These are phyloP conservation scores for Tilletia walkeri DNA, from an alignment of 1,284 basidiomycete species.

Conservation along the genomic window DNA sequence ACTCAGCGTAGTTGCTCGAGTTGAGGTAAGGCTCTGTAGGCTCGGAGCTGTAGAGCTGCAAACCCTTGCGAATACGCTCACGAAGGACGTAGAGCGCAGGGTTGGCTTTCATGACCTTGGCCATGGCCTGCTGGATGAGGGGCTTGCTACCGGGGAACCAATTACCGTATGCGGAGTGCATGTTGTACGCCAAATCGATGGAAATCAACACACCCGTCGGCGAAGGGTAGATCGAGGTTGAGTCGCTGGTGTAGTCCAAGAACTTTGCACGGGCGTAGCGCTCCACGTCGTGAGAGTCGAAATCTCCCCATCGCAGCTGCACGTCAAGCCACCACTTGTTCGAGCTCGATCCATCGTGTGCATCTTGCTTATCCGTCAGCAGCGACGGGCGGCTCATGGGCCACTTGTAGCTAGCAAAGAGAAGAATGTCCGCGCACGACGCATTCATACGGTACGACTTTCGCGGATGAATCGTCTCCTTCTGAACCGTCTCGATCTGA, in stretches of 20 bases:
- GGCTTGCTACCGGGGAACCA: slow-evolving; percentile 99
- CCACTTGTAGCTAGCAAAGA: slow-evolving; percentile 90
- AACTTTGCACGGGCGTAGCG: slow-evolving; percentile 97
- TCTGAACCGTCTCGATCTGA: slow-evolving; percentile 98
- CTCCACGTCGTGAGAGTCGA: slow-evolving; percentile 76
- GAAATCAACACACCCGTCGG: slow-evolving; percentile 98
- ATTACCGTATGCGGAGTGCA: slow-evolving; percentile 98
- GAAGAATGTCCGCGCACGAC: slow-evolving; percentile 82
- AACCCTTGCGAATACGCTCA: slow-evolving; percentile 96
- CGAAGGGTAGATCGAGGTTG: slow-evolving; percentile 94
- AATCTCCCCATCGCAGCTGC: slow-evolving; percentile 95
- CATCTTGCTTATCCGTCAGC: slow-evolving; percentile 92
- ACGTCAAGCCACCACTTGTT: slow-evolving; percentile 99
- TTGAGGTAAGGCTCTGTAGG: slow-evolving; percentile 98
- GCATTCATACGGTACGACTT: slow-evolving; percentile 99
- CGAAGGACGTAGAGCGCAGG: slow-evolving; percentile 96
- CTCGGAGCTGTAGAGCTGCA: slow-evolving; percentile 97
- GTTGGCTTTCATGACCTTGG: slow-evolving; percentile 98
- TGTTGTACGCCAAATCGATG: slow-evolving; percentile 95
- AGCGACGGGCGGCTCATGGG: slow-evolving; percentile 95
- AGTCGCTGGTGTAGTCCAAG: slow-evolving; percentile 75
- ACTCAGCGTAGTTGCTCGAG: slow-evolving; percentile 91
- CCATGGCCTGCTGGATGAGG: slow-evolving; percentile 97
- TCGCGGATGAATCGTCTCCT: slow-evolving; percentile 96
- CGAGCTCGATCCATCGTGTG: slow-evolving; percentile 91